A percentile compares a stretch with the other conserved stretches of the same genome.
These are phyloP conservation scores for Lentinula detonsa DNA, from an alignment of 768 basidiomycete species.

Conservation along the genomic window DNA sequence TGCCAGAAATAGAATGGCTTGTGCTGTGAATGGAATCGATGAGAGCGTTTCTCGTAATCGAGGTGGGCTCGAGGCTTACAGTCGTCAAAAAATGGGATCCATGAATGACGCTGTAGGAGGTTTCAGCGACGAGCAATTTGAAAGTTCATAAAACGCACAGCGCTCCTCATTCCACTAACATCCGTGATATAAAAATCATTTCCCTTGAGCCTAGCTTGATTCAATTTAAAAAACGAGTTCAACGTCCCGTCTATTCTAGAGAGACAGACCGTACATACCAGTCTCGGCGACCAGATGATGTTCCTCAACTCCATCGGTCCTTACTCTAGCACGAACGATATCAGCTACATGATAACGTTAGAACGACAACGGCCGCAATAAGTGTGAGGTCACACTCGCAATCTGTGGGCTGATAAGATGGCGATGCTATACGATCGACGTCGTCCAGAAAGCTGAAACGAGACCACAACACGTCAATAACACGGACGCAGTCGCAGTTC, in stretches of 20 bases:
- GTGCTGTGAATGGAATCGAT: constrained; percentile 30
- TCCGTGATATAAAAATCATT: constrained; percentile 66
- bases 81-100: constrained; percentile 78
- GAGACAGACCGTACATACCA: constrained; percentile 27
- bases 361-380: background rate
- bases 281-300: constrained; percentile 56
- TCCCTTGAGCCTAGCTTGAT: constrained; percentile 23
- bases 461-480: background rate
- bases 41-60: background rate
- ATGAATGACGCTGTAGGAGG: constrained; percentile 44
- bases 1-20: constrained; percentile 79
- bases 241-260: background rate
- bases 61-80: constrained; percentile 22
- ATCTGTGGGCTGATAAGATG: constrained; percentile 58
- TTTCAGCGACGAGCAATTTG: background rate
- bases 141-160: constrained; percentile 22
- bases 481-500: background rate
- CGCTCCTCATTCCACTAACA: constrained; percentile 58
- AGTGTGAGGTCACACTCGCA: constrained; percentile 30
- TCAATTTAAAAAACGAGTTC: background rate
- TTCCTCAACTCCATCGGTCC: constrained; percentile 72
- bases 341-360: constrained; percentile 34
- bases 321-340: constrained; percentile 68
- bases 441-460: constrained; percentile 67
- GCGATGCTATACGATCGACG: constrained; percentile 47